These are phyloP conservation scores for Euphorbia pulcherrima DNA, from an alignment of 345 rosid species.

Conservation along the genomic window DNA sequence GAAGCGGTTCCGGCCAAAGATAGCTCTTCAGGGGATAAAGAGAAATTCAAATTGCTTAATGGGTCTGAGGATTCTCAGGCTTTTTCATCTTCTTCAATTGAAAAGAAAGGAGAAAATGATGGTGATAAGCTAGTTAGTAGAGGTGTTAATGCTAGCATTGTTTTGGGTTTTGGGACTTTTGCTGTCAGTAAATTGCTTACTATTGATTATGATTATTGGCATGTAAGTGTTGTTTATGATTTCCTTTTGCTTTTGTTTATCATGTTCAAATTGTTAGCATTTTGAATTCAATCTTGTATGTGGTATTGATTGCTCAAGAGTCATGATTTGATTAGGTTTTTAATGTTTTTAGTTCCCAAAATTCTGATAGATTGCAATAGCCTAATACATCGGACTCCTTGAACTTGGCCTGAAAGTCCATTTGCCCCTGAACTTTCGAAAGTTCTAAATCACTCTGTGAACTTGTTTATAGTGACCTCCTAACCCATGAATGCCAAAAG, in stretches of 20 bases:
- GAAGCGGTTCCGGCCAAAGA: constrained; percentile 36
- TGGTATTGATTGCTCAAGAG: not conserved
- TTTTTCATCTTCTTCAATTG: constrained; percentile 22
- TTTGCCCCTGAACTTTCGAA: too few species aligned
- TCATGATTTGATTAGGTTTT: not conserved
- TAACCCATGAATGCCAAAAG: too few species aligned
- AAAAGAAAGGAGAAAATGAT: constrained; percentile 10
- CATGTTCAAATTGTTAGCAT: not conserved
- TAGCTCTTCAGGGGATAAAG: constrained; percentile 19
- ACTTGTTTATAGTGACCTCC: too few species aligned
- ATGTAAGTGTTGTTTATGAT: constrained; percentile 48
- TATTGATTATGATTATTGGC: constrained; percentile 93
- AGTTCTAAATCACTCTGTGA: too few species aligned
- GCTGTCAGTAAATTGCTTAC: constrained; percentile 70
- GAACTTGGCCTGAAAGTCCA: too few species aligned
- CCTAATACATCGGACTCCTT: too few species aligned
- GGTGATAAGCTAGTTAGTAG: constrained; percentile 43
- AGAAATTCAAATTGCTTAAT: constrained; percentile 10
- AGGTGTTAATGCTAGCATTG: constrained; percentile 69
- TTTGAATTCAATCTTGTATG: not conserved
- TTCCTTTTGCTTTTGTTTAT: constrained; percentile 11
- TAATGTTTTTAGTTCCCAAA: not conserved
- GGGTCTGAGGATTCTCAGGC: constrained; percentile 31
- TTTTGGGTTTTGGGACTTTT: constrained; percentile 73
- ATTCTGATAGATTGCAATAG: constrained; percentile 9